A percentile compares a stretch with the other conserved stretches of the same genome.
phyloP scores from a whole-genome alignment of 805 yeast genomes.

The Wickerhamiella occidentalis region DNA sequence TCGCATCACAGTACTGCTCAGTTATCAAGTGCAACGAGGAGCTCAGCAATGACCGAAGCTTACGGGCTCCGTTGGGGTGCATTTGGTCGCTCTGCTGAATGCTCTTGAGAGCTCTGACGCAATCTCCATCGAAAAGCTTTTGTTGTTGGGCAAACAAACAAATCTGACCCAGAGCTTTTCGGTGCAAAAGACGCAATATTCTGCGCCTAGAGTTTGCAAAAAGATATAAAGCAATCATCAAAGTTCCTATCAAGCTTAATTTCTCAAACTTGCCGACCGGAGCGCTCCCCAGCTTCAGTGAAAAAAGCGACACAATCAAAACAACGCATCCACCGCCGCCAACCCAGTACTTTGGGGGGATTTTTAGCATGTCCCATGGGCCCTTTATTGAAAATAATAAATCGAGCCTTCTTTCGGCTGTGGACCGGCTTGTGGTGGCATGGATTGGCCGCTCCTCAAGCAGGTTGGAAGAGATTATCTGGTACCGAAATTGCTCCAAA shows the following conservation, averaged over 20 bases:
- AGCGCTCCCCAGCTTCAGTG: conserved; percentile 5
- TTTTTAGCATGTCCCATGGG: conserved; percentile 15
- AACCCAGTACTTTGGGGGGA: conserved; percentile 20
- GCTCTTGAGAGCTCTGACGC: conserved; percentile 21
- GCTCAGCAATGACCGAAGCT: conserved; percentile 26
- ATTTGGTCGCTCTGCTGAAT: conserved; percentile 26
- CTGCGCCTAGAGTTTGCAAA: conserved; percentile 28
- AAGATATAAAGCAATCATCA: conserved; percentile 23
- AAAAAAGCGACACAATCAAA: conserved; percentile 26
- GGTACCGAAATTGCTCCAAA: conserved; percentile 41
- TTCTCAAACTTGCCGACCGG: neutral
- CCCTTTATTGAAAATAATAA: conserved; percentile 17
- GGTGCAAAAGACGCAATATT: conserved; percentile 23
- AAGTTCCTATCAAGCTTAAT: conserved; percentile 21
- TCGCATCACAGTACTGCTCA: conserved; percentile 26
- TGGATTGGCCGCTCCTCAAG: conserved; percentile 32
- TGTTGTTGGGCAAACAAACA: conserved; percentile 19
- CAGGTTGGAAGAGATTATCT: conserved; percentile 38
- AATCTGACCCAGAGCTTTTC: conserved; percentile 22
- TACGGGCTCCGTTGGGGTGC: conserved; percentile 21
- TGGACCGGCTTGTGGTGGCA: conserved; percentile 17
- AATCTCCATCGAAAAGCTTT: conserved; percentile 24
- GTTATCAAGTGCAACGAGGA: conserved; percentile 26
- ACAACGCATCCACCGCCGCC: conserved; percentile 30
- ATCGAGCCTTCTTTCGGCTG: conserved; percentile 16